phyloP scores from a whole-genome alignment of 768 basidiomycete genomes.

The Tylopilus vinaceipallidus region DNA sequence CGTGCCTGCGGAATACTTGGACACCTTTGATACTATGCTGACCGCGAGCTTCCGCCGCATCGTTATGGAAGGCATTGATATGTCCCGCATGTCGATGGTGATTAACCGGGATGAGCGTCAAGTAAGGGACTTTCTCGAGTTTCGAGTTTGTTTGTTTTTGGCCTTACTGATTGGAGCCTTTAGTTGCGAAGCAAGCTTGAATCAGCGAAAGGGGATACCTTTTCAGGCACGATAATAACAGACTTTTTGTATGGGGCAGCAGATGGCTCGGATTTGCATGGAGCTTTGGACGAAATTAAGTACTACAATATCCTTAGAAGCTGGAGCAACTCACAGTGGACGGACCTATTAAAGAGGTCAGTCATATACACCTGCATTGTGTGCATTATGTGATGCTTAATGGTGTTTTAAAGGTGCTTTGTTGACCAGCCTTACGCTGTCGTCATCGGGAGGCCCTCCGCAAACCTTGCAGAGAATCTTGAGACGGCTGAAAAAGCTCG shows the following conservation, averaged over 20 bases:
- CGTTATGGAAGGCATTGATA: slow-evolving; percentile 75
- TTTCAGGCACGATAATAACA: slow-evolving; percentile 69
- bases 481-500: slow-evolving; percentile 81
- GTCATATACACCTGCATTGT: slow-evolving; percentile 17
- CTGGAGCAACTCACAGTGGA: slow-evolving; percentile 81
- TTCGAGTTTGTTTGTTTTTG: not conserved
- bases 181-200: slow-evolving; percentile 84
- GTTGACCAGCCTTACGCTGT: slow-evolving; percentile 69
- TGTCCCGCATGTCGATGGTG: slow-evolving; percentile 85
- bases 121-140: slow-evolving; percentile 35
- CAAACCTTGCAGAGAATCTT: slow-evolving; percentile 73
- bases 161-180: slow-evolving; percentile 2
- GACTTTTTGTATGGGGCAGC: slow-evolving; percentile 86
- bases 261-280: slow-evolving; percentile 75
- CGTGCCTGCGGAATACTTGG: slow-evolving; percentile 77
- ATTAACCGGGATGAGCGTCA: slow-evolving; percentile 88
- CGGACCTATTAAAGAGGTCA: slow-evolving; percentile 69
- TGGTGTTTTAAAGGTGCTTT: slow-evolving; percentile 61
- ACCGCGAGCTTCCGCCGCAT: slow-evolving; percentile 68
- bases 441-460: slow-evolving; percentile 88
- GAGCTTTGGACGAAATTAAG: slow-evolving; percentile 75
- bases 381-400: slow-evolving; percentile 9
- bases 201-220: slow-evolving; percentile 77
- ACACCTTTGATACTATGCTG: slow-evolving; percentile 68
- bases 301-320: slow-evolving; percentile 62